Conservation (phyloP, 805 yeast genomes). For the Teunomyces barrocoloradensis region DNA sequence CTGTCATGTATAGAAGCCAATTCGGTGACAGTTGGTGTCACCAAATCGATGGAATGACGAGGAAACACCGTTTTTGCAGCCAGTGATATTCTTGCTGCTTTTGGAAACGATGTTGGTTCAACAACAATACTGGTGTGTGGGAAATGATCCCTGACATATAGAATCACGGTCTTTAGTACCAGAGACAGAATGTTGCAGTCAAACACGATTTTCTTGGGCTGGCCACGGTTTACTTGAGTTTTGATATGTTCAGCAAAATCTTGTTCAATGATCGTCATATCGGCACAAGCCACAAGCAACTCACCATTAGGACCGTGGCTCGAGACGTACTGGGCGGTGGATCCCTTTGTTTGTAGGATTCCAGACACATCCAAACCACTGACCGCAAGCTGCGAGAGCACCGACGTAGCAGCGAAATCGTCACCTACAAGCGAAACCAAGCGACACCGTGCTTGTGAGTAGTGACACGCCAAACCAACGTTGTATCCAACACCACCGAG, state of each 20-base stretch:
- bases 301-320: conserved; percentile 62
- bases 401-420: conserved; percentile 51
- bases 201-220: conserved; percentile 52
- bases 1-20: conserved; percentile 52
- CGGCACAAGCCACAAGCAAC: conserved; percentile 75
- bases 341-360: conserved; percentile 18
- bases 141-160: conserved; percentile 10
- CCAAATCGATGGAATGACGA: conserved; percentile 39
- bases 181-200: conserved; percentile 65
- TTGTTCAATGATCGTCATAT: conserved; percentile 67
- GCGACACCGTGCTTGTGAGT: conserved; percentile 25
- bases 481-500: conserved; percentile 88
- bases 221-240: conserved; percentile 34
- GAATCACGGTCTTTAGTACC: conserved; percentile 38
- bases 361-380: conserved; percentile 39
- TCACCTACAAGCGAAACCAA: conserved; percentile 61
- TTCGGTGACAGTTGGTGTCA: conserved; percentile 72
- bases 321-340: conserved; percentile 73
- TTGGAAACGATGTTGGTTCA: conserved; percentile 78
- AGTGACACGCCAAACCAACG: conserved; percentile 62
- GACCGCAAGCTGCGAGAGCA: conserved; percentile 27
- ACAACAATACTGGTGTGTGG: conserved; percentile 40
- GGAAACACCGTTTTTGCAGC: conserved; percentile 46
- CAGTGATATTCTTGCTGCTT: conserved; percentile 49
- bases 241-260: conserved; percentile 42